These are phyloP conservation scores for Pyrenopolyporus hunteri DNA, from an alignment of 495 filamentous ascomycete genomes.

Conservation along the genomic window DNA sequence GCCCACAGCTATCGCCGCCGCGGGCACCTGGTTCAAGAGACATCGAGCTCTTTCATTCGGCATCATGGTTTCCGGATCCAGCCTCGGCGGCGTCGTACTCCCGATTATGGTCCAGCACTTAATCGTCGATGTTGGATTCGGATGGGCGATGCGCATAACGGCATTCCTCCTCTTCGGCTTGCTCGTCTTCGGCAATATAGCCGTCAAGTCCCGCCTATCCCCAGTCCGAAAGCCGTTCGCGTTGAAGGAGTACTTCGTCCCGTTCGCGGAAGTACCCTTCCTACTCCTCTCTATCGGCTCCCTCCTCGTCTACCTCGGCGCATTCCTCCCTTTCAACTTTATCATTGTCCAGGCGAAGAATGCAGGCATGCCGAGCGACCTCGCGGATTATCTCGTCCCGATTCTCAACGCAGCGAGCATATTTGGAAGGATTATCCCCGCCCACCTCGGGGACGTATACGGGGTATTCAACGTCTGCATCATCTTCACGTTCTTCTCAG, in stretches of 20 bases:
- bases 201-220: conserved; percentile 26
- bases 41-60: conserved; percentile 69
- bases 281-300: conserved; percentile 20
- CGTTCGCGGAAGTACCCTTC: conserved; percentile 50
- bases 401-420: conserved; percentile 60
- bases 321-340: conserved; percentile 68
- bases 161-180: conserved; percentile 68
- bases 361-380: conserved; percentile 58
- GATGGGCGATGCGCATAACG: conserved; percentile 68
- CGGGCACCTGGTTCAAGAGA: conserved; percentile 63
- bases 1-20: conserved; percentile 10
- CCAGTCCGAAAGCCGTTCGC: conserved; percentile 28
- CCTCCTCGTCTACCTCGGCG: conserved; percentile 65
- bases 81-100: conserved; percentile 66
- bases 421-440: conserved; percentile 62
- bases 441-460: conserved; percentile 65
- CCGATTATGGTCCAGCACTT: conserved; percentile 68
- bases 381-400: conserved; percentile 65
- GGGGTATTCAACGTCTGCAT: conserved; percentile 68
- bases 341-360: conserved; percentile 60
- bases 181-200: conserved; percentile 55
- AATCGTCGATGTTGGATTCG: conserved; percentile 63
- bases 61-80: conserved; percentile 63
- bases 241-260: conserved; percentile 11
- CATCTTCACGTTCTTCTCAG: conserved; percentile 57